phyloP scores from a whole-genome alignment of 2,329 filamentous ascomycete species.

The Aspergillus pseudoviridinutans region DNA sequence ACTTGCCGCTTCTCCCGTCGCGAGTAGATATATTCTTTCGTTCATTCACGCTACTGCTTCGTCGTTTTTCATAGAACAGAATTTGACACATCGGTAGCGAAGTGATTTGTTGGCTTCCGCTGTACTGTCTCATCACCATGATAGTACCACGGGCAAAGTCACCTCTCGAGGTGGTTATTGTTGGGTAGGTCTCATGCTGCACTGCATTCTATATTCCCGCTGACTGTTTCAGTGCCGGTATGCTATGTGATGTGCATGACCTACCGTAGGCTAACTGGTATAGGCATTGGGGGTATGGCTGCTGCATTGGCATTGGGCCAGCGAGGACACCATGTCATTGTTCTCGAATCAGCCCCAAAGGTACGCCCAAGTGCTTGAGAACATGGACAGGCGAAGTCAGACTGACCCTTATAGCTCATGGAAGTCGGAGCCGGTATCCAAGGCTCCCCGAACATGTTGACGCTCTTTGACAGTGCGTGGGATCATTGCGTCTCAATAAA shows the following conservation, averaged over 20 bases:
- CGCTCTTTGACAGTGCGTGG: constrained; percentile 61
- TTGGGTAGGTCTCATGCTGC: constrained; percentile 25
- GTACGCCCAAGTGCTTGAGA: constrained; percentile 13
- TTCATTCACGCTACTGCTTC: not conserved
- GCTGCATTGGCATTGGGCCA: constrained; percentile 32
- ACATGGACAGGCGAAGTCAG: not conserved
- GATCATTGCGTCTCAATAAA: not conserved
- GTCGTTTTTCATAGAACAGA: not conserved
- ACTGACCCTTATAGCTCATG: constrained; percentile 22
- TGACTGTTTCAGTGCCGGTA: constrained; percentile 26
- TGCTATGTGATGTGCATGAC: not conserved
- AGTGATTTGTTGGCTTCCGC: too few relatives aligned
- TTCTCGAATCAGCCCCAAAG: constrained; percentile 33
- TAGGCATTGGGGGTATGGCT: constrained; percentile 36
- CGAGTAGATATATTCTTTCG: not conserved
- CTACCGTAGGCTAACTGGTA: not conserved
- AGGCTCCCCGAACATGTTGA: constrained; percentile 73
- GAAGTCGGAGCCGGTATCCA: constrained; percentile 77
- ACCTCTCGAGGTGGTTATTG: constrained; percentile 29
- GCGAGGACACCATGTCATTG: constrained; percentile 29
- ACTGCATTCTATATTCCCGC: not conserved
- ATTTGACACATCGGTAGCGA: not conserved
- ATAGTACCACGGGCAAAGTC: constrained; percentile 20
- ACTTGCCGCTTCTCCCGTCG: not conserved
- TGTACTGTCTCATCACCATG: constrained; percentile 13